Base-by-base conservation (phyloP, 305 asterid genomes). In the Fraxinus latifolia region DNA sequence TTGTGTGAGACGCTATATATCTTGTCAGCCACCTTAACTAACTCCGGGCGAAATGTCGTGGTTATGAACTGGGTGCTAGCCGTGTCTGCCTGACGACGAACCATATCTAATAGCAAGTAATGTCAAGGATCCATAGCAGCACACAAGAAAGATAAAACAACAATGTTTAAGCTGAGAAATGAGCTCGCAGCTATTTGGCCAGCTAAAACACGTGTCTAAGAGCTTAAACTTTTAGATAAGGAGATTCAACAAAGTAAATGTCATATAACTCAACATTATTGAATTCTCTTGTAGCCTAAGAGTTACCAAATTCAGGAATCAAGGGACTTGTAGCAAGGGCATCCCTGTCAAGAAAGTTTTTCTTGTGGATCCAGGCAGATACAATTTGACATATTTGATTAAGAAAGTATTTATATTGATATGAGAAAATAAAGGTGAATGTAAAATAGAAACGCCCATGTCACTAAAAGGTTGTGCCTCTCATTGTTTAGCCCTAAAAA, bases 1-100 rank as follows among this genome's bases (percentile, higher is more conserved):
- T 91, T 94, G 92, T 96, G 99, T 0, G 93, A 90, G 78, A 96
- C 99, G 1, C 98, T 96, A 78, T 96, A 96, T 80, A 94, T 93
- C 89, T 96, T 96, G 87, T 96, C 99, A 77, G 99, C 98, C 37
- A 94, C 98, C 87, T 92, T 96, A 87, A 96, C 99, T 31, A 96
- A 97, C 90, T 96, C 99, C 3, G 97, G 90, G 37, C 97, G 88
- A 79, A 96, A 96, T 32, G 99, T 96, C 0, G 98, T 96, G 5
- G 98, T 94, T 83, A 96, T 94, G 82, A 96, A 96, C 87, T 96
- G 99, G 6, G 99, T 94, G 89, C 86, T 89, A n/a, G 91, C 95
- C 90, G 86, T 88, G 87, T 96, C 99, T 15, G 99, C 98, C 87
- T 91, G 78, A 82, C 97, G 94, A 73, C 99, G 96, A 68, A 96